Conservation (phyloP, 2,329 filamentous ascomycete genomes). For the Aschersonia sp. region DNA sequence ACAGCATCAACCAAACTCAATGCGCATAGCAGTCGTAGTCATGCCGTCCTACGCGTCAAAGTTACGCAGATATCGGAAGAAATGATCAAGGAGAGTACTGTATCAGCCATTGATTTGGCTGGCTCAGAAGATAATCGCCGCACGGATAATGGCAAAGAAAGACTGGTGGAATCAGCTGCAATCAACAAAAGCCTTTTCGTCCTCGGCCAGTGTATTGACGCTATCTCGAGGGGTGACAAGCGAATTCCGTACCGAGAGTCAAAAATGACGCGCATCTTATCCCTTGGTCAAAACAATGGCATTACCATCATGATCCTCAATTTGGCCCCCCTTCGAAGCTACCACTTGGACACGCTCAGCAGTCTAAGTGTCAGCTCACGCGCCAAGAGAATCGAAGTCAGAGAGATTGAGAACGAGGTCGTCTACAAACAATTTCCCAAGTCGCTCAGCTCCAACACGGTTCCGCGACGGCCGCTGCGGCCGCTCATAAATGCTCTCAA, state of each 20-base stretch:
- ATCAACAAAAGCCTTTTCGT: slow-evolving; percentile 98
- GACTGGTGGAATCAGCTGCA: slow-evolving; percentile 85
- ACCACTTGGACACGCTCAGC: slow-evolving; percentile 85
- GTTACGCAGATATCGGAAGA: slow-evolving; percentile 62
- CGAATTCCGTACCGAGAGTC: slow-evolving; percentile 88
- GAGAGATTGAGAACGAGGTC: slow-evolving; percentile 90
- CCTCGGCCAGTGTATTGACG: slow-evolving; percentile 86
- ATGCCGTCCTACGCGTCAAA: slow-evolving; percentile 85
- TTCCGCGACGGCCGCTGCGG: slow-evolving; percentile 60
- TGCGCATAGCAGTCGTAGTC: slow-evolving; percentile 76
- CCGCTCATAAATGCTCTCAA: slow-evolving; percentile 65
- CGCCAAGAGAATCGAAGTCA: slow-evolving; percentile 90
- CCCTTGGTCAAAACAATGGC: slow-evolving; percentile 85
- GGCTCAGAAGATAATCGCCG: slow-evolving; percentile 91
- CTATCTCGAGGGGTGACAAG: slow-evolving; percentile 61
- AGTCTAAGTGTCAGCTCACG: slow-evolving; percentile 90
- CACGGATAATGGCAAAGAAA: slow-evolving; percentile 86
- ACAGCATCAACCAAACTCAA: slow-evolving; percentile 88
- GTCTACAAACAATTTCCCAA: slow-evolving; percentile 66
- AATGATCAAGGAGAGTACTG: slow-evolving; percentile 61
- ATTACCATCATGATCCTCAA: slow-evolving; percentile 96
- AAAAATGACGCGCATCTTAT: slow-evolving; percentile 93
- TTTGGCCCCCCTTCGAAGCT: slow-evolving; percentile 77
- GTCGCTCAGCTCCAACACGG: slow-evolving; percentile 24
- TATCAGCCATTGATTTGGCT: slow-evolving; percentile 86